phyloP scores from a whole-genome alignment of 345 rosid species.

The Brassica cretica region DNA sequence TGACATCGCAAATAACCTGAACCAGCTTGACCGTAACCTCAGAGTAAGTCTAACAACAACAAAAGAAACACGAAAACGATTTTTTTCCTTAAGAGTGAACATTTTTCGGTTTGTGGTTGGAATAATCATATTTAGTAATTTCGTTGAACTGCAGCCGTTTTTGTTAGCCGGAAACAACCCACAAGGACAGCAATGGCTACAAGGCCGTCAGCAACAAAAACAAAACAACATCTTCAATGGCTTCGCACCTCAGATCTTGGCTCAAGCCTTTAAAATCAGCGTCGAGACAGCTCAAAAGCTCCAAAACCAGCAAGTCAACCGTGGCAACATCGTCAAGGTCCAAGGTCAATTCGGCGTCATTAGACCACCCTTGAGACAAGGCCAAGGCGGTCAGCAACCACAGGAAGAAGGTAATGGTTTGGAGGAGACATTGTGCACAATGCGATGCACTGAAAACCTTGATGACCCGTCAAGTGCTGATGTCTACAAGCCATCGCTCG shows the following conservation, averaged over 20 bases:
- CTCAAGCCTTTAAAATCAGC: slow-evolving; percentile 54
- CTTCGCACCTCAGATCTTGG: slow-evolving; percentile 44
- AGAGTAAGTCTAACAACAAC: slow-evolving; percentile 43
- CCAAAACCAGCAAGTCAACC: slow-evolving; percentile 44
- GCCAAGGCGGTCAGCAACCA: slow-evolving; percentile 20
- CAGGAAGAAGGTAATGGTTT: slow-evolving; percentile 41
- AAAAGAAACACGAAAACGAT: neutral
- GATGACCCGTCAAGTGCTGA: slow-evolving; percentile 54
- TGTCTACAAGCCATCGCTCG: slow-evolving; percentile 48
- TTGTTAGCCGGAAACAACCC: slow-evolving; percentile 61
- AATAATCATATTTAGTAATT: neutral
- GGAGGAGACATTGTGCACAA: slow-evolving; percentile 64
- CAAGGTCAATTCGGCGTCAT: slow-evolving; percentile 43
- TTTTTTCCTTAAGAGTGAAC: neutral
- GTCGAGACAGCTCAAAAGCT: slow-evolving; percentile 46
- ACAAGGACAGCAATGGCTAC: slow-evolving; percentile 35
- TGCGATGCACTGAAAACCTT: slow-evolving; percentile 55
- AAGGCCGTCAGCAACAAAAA: slow-evolving; percentile 26
- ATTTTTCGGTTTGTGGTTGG: neutral
- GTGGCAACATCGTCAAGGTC: slow-evolving; percentile 57
- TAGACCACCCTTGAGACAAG: slow-evolving; percentile 44
- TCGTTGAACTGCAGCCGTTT: slow-evolving; percentile 42
- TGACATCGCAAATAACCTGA: slow-evolving; percentile 42
- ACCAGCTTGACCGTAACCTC: slow-evolving; percentile 59
- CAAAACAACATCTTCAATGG: slow-evolving; percentile 61